These are phyloP conservation scores for Tolypocladium nubicola DNA, from an alignment of 2,329 filamentous ascomycete genomes.

Conservation along the genomic window DNA sequence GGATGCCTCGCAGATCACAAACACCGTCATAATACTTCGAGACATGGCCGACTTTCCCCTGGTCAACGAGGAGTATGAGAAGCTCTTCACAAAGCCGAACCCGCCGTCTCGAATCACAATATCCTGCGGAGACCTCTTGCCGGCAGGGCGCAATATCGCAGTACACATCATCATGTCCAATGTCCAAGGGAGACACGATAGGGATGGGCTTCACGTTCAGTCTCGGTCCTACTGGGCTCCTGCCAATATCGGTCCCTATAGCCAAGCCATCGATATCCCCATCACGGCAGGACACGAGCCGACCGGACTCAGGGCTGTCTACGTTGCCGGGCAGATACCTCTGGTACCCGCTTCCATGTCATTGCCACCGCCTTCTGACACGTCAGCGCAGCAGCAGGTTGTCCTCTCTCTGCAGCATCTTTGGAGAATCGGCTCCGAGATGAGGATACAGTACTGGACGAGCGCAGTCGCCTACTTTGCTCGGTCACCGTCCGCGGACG, in stretches of 20 bases:
- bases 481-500: conserved; percentile 13
- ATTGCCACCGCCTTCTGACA: conserved; percentile 30
- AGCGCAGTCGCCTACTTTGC: conserved; percentile 68
- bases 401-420: conserved; percentile 78
- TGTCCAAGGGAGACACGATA: conserved; percentile 12
- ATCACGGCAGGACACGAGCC: conserved; percentile 9
- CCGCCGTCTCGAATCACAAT: conserved; percentile 81
- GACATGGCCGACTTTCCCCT: conserved; percentile 68
- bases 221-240: conserved; percentile 94
- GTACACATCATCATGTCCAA: conserved; percentile 40
- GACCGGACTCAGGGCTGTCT: conserved; percentile 32
- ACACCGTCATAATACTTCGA: conserved; percentile 58
- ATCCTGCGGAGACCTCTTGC: conserved; percentile 60
- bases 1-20: conserved; percentile 33
- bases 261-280: conserved; percentile 62
- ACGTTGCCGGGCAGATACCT: conserved; percentile 85
- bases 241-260: conserved; percentile 95
- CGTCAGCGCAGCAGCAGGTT: conserved; percentile 45
- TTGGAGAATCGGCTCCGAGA: conserved; percentile 67
- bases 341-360: conserved; percentile 72
- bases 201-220: conserved; percentile 76
- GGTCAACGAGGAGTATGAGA: conserved; percentile 67
- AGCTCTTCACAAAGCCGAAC: conserved; percentile 65
- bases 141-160: conserved; percentile 45
- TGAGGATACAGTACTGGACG: conserved; percentile 64